phyloP scores from a whole-genome alignment of 768 basidiomycete species.

The Suillus brevipes region DNA sequence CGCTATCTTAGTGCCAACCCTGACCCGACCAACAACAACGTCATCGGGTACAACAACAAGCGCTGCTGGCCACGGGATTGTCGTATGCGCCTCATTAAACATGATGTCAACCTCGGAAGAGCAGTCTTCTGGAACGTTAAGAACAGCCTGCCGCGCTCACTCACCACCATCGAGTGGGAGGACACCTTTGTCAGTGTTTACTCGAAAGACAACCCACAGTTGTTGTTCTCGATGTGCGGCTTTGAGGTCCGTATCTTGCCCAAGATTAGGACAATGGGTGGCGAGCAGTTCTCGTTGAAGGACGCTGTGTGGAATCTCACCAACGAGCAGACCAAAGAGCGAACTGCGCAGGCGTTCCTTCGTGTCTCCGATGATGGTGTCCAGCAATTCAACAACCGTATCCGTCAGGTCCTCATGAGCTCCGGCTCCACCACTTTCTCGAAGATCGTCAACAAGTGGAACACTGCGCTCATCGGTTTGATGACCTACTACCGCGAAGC shows the following conservation, averaged over 20 bases:
- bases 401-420: slow-evolving; percentile 96
- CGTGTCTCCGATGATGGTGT: slow-evolving; percentile 97
- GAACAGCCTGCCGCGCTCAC: slow-evolving; percentile 89
- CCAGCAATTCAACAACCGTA: slow-evolving; percentile 96
- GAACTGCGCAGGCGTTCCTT: slow-evolving; percentile 96
- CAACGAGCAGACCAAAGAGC: slow-evolving; percentile 95
- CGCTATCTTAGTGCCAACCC: slow-evolving; percentile 97
- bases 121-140: slow-evolving; percentile 99
- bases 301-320: slow-evolving; percentile 97
- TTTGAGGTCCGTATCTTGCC: slow-evolving; percentile 98
- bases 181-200: slow-evolving; percentile 97
- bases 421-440: slow-evolving; percentile 98
- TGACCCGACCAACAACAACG: slow-evolving; percentile 98
- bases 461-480: slow-evolving; percentile 90
- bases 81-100: slow-evolving; percentile 98
- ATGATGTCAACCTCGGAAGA: slow-evolving; percentile 97
- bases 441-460: slow-evolving; percentile 99
- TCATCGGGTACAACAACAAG: slow-evolving; percentile 99
- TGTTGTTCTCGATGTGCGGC: slow-evolving; percentile 98
- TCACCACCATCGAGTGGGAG: slow-evolving; percentile 99
- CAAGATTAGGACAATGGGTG: slow-evolving; percentile 92
- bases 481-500: slow-evolving; percentile 99
- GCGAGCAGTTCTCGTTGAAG: slow-evolving; percentile 95
- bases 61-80: slow-evolving; percentile 99
- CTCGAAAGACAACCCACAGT: slow-evolving; percentile 95